Percentiles rank a stretch among this genome's conserved stretches.
phyloP scores from a whole-genome alignment of 1,139 yeast genomes.

The Candida albicans region DNA sequence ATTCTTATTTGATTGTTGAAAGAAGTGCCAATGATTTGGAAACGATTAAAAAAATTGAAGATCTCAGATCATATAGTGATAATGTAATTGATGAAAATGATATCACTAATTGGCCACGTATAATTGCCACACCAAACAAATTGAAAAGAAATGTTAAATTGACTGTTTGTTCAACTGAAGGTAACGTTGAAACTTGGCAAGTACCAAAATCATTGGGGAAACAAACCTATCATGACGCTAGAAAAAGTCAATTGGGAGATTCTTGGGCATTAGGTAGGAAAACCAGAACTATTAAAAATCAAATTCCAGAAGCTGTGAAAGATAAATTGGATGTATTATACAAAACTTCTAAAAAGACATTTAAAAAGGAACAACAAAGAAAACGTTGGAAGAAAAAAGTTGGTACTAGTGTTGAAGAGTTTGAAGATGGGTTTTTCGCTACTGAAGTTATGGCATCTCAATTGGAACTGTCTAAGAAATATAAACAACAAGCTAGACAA shows the following conservation, averaged over 20 bases:
- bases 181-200: conserved; percentile 82
- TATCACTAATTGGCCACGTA: conserved; percentile 66
- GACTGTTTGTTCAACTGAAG: conserved; percentile 78
- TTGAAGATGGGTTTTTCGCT: conserved; percentile 27
- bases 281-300: conserved; percentile 45
- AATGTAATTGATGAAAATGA: conserved; percentile 28
- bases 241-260: conserved; percentile 85
- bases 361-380: conserved; percentile 43
- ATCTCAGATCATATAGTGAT: conserved; percentile 28
- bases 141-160: conserved; percentile 81
- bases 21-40: conserved; percentile 46
- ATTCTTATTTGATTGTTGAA: conserved; percentile 72
- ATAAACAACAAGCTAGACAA: conserved; percentile 33
- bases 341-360: conserved; percentile 43
- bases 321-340: conserved; percentile 39
- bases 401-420: conserved; percentile 28
- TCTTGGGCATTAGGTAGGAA: conserved; percentile 84
- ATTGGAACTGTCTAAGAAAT: conserved; percentile 35
- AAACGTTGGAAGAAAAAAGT: conserved; percentile 44
- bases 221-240: conserved; percentile 83
- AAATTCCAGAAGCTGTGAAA: conserved; percentile 29
- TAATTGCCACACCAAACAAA: conserved; percentile 70
- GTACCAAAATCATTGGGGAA: conserved; percentile 78
- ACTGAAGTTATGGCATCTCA: conserved; percentile 30
- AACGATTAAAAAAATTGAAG: conserved; percentile 36